Base-by-base conservation (phyloP, 2,329 filamentous ascomycete genomes). In the Monosporascus sp. region DNA sequence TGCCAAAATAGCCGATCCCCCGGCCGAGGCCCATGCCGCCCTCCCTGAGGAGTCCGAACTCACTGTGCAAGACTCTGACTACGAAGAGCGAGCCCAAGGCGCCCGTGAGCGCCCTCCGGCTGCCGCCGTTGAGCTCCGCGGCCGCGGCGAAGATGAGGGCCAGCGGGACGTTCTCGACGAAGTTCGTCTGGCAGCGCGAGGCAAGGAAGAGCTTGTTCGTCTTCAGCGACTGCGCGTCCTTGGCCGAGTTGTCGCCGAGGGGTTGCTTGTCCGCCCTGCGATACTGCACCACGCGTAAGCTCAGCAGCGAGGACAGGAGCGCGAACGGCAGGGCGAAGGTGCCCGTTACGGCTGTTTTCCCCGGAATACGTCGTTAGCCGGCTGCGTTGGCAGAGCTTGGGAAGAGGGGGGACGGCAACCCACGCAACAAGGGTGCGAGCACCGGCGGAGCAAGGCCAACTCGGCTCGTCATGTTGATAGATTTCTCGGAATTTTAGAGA, bases 111-210 rank as follows among this genome's bases (percentile, higher is more conserved):
- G 50, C 47, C 47, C 54, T 60, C 40, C 61, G 63, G 56, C 60
- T 62, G 15, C 58, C 66, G 44, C 66, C 67, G 52, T 70, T 70
- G 37, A 70, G 58, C 58, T 69, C 67, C 40, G 60, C 66, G 18
- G 65, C 53, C 18, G 63, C 64, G 24, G 66, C 65, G 20, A 70
- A 56, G 17, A 56, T 51, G 37, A 70, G 55, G n/a, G 60, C 66
- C 3, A 68, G 54, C 9, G 66, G 67, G 35, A 68, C 66, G 53
- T 68, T 64, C 61, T 70, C 65, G 52, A 56, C 51, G 52, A 68
- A 70, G 51, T 68, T 69, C 47, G 57, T 52, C 51, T 70, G 65
- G 53, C 59, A 57, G 24, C 66, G 62, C 20, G 49, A 55, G 18
- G 63, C 60, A 22, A 66, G 52, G 52, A 60, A 64, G 40, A 69